Conservation (phyloP, 768 basidiomycete species). For the Tylopilus rubrobrunneus region DNA sequence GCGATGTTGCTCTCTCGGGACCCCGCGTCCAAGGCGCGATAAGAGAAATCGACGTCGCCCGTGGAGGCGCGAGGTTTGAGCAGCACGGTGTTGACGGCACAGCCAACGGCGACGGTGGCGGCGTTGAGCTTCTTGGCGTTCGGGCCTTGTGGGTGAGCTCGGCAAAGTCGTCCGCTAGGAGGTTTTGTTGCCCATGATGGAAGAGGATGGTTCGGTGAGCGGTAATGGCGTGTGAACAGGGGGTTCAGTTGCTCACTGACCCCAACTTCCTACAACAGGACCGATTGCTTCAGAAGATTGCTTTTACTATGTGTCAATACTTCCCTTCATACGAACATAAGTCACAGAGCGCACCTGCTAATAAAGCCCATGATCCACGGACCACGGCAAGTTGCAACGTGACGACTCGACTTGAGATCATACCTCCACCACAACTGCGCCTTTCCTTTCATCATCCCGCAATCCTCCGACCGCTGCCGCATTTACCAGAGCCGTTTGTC, state of each 20-base stretch:
- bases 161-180: not conserved
- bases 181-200: conserved; percentile 1
- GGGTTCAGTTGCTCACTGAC: too few species aligned
- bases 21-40: not conserved
- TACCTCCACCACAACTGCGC: conserved; percentile 1
- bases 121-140: not conserved
- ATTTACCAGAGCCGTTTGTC: conserved; percentile 4
- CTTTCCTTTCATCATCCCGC: conserved; percentile 9
- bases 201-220: not conserved
- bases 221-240: not conserved
- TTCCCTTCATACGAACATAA: too few species aligned
- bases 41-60: conserved; percentile 12
- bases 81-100: conserved; percentile 8
- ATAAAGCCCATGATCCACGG: not conserved
- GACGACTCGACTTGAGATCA: not conserved
- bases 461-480: conserved; percentile 2
- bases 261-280: too few species aligned
- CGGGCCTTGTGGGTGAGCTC: not conserved
- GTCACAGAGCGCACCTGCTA: not conserved
- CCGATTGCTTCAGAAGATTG: too few species aligned
- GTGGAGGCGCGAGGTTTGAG: conserved; percentile 6
- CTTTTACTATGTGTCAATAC: not conserved
- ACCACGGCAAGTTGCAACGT: not conserved
- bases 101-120: conserved; percentile 6
- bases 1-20: not conserved